These are phyloP conservation scores for Salix caprea DNA, from an alignment of 345 rosid species.

Conservation along the genomic window DNA sequence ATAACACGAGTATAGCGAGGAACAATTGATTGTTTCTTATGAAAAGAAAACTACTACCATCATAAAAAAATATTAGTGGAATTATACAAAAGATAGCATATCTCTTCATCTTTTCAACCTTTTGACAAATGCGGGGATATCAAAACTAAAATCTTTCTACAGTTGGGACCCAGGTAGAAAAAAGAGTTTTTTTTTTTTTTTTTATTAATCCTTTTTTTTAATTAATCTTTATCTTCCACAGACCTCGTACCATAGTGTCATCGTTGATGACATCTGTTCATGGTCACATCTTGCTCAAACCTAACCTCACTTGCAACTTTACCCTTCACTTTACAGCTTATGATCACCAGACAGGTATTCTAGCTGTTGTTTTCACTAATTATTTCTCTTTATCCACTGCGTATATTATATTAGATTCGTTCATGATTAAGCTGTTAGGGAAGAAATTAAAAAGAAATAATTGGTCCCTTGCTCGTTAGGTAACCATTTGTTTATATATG, in stretches of 20 bases:
- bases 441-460: not conserved
- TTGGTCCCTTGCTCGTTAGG: not conserved
- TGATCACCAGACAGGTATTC: conserved; percentile 7
- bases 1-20: not conserved
- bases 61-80: not conserved
- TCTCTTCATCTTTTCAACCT: not conserved
- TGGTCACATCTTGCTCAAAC: not conserved
- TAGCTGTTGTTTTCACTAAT: conserved; percentile 12
- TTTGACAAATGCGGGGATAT: not conserved
- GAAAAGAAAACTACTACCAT: no score
- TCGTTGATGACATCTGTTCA: not conserved
- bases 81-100: not conserved
- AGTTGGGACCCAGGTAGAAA: not conserved
- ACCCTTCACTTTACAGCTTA: conserved; percentile 10
- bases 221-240: not conserved
- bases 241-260: conserved; percentile 16
- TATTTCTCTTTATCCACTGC: conserved; percentile 4
- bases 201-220: not conserved
- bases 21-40: not conserved
- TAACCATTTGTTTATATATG: not conserved
- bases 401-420: not conserved
- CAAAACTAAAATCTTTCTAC: not conserved
- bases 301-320: conserved; percentile 14
- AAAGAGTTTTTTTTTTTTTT: not conserved
- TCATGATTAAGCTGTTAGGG: not conserved